Evolutionary conservation across 371 early-diverging fungal genomes (phyloP).

Genomic region (Mortierella sp.): DNA sequence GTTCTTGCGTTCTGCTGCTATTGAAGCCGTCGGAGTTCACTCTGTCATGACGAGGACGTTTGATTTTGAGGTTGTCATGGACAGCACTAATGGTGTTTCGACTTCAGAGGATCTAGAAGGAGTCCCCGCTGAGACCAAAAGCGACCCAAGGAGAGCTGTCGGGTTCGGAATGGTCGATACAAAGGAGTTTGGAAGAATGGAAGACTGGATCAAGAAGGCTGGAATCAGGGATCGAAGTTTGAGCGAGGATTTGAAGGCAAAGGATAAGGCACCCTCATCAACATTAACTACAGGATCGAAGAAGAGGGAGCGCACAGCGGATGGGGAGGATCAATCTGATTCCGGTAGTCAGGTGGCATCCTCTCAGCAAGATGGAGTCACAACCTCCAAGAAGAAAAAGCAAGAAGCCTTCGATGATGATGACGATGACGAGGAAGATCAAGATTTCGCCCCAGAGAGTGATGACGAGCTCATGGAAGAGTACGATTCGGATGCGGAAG

Average conservation of each 20-base stretch:
- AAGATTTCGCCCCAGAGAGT: constrained; percentile 54
- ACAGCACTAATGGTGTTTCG: constrained; percentile 1
- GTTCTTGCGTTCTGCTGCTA: constrained; percentile 23
- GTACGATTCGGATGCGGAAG: constrained; percentile 41
- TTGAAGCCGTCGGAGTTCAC: constrained; percentile 45
- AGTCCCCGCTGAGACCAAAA: constrained; percentile 20
- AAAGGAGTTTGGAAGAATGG: constrained; percentile 48
- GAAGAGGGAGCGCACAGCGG: constrained; percentile 38
- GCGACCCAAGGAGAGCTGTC: constrained; percentile 23
- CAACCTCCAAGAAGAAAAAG: not conserved
- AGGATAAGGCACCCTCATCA: constrained; percentile 33
- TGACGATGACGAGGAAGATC: constrained; percentile 53
- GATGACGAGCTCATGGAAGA: constrained; percentile 54
- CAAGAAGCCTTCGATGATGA: constrained; percentile 13
- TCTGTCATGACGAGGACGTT: constrained; percentile 46
- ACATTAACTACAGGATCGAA: constrained; percentile 7
- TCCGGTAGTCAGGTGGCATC: constrained; percentile 1
- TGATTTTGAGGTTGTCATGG: constrained; percentile 52
- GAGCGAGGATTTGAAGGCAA: constrained; percentile 55
- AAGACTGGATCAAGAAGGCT: constrained; percentile 49
- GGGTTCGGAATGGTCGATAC: constrained; percentile 54
- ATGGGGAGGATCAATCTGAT: constrained; percentile 22
- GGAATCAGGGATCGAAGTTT: constrained; percentile 52
- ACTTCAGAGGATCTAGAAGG: constrained; percentile 47
- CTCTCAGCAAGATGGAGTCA: not conserved